Evolutionary conservation across 257 asterid genomes (phyloP).

Genomic region (Leptodermis oblonga): DNA sequence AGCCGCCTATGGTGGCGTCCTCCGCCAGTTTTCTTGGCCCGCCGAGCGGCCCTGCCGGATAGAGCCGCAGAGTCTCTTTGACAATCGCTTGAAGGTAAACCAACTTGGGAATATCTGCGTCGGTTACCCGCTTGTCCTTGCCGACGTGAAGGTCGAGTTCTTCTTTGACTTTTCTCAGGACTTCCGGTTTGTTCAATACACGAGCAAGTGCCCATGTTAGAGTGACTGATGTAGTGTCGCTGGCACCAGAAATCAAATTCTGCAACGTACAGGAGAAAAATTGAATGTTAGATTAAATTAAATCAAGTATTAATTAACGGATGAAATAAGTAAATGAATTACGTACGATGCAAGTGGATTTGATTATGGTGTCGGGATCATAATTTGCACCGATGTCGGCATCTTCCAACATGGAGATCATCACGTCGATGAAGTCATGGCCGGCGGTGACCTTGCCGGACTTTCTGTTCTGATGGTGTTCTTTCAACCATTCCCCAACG

Average conservation of each 20-base stretch:
- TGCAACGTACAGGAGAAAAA: conserved; percentile 3
- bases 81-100: conserved; percentile 41
- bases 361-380: conserved; percentile 26
- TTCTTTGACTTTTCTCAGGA: conserved; percentile 28
- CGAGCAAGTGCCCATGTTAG: conserved; percentile 41
- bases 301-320: no score
- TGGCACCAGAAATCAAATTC: conserved; percentile 24
- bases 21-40: conserved; percentile 19
- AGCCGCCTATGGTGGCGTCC: conserved; percentile 42
- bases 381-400: background rate
- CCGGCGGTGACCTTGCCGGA: background rate
- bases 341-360: conserved; percentile 29
- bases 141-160: conserved; percentile 49
- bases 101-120: conserved; percentile 35
- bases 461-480: conserved; percentile 17
- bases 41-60: conserved; percentile 29
- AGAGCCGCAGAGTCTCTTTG: conserved; percentile 11
- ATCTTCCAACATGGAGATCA: conserved; percentile 15
- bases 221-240: conserved; percentile 29
- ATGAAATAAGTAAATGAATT: background rate
- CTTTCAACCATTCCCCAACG: conserved; percentile 28
- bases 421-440: conserved; percentile 28
- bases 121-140: conserved; percentile 23
- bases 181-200: conserved; percentile 29
- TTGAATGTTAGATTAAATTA: background rate